Percentiles rank a stretch among this genome's conserved stretches.
Conservation (phyloP, 2,329 filamentous ascomycete genomes). For the Fusarium secorum region DNA sequence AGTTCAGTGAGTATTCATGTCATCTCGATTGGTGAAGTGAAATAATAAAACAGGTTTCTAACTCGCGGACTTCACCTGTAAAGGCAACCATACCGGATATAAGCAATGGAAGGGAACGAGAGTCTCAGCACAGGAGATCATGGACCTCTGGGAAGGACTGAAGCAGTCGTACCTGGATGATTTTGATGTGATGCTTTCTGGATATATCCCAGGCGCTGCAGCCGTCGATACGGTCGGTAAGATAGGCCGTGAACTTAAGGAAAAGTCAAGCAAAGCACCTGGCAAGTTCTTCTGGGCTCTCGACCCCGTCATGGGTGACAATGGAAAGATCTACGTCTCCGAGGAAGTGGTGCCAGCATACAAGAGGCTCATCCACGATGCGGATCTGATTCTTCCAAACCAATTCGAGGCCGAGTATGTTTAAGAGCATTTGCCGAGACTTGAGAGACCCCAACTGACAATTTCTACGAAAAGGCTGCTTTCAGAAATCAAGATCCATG, state of each 20-base stretch:
- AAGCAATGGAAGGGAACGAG: constrained; percentile 85
- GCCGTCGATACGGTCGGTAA: constrained; percentile 83
- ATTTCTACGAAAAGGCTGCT: constrained; percentile 67
- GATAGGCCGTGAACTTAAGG: constrained; percentile 82
- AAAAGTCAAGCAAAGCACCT: constrained; percentile 66
- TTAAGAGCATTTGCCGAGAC: constrained; percentile 10
- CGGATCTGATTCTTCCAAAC: constrained; percentile 93
- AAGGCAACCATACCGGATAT: constrained; percentile 96
- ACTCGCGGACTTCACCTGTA: constrained; percentile 4
- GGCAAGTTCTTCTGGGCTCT: constrained; percentile 96
- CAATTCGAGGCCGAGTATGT: constrained; percentile 95
- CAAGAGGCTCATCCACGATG: constrained; percentile 77
- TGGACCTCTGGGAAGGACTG: constrained; percentile 83
- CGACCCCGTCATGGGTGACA: constrained; percentile 98
- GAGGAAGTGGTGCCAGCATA: constrained; percentile 93
- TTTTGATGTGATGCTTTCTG: constrained; percentile 94
- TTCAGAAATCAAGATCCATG: constrained; percentile 82
- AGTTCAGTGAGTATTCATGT: constrained; percentile 77
- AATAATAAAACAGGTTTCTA: not conserved
- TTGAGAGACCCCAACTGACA: not conserved
- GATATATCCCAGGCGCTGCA: constrained; percentile 89
- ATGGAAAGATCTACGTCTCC: constrained; percentile 88
- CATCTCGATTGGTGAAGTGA: not conserved
- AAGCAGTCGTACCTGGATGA: constrained; percentile 83
- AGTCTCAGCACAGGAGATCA: constrained; percentile 82